These are phyloP conservation scores for Pichia sp. DNA, from an alignment of 1,139 yeast species.

Conservation along the genomic window DNA sequence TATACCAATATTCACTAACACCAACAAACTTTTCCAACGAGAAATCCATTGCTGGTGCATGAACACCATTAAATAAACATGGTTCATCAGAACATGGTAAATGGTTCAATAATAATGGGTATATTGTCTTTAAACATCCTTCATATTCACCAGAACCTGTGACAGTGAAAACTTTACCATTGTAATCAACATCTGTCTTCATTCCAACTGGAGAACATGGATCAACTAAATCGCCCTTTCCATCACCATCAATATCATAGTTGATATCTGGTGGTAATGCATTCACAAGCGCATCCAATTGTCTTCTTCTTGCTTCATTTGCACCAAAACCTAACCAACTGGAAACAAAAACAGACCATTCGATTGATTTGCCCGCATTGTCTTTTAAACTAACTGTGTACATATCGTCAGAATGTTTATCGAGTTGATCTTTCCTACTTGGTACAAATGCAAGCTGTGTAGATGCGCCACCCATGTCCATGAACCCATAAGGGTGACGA, in stretches of 20 bases:
- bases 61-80: conserved; percentile 78
- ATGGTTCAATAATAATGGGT: conserved; percentile 67
- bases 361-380: conserved; percentile 57
- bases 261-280: conserved; percentile 43
- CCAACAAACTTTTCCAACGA: conserved; percentile 74
- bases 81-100: conserved; percentile 74
- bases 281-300: conserved; percentile 50
- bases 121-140: conserved; percentile 62
- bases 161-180: conserved; percentile 47
- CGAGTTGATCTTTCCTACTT: conserved; percentile 47
- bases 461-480: conserved; percentile 94
- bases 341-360: conserved; percentile 74
- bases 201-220: conserved; percentile 73
- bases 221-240: conserved; percentile 43
- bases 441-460: conserved; percentile 83
- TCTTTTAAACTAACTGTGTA: conserved; percentile 55
- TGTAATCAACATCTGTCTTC: conserved; percentile 41
- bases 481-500: conserved; percentile 52
- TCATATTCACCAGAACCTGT: conserved; percentile 70
- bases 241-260: conserved; percentile 39
- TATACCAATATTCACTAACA: conserved; percentile 82
- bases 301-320: conserved; percentile 69
- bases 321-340: conserved; percentile 90
- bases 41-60: conserved; percentile 72
- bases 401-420: conserved; percentile 61